phyloP scores from a whole-genome alignment of 2,329 filamentous ascomycete genomes.

The Ilyonectria destructans region DNA sequence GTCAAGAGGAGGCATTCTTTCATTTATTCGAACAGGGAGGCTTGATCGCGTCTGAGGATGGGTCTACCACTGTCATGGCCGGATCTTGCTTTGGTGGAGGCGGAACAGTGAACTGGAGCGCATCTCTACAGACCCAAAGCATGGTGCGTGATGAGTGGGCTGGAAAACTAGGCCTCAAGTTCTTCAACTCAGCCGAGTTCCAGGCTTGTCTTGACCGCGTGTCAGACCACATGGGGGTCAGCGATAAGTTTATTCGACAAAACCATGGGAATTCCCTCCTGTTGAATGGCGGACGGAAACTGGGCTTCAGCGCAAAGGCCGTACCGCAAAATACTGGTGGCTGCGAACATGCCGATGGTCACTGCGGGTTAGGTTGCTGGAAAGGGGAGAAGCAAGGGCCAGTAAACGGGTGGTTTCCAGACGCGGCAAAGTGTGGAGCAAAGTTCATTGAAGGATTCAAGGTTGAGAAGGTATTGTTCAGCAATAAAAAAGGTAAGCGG shows the following conservation, averaged over 20 bases:
- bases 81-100: conserved; percentile 84
- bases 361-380: conserved; percentile 68
- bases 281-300: conserved; percentile 78
- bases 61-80: conserved; percentile 72
- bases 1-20: conserved; percentile 18
- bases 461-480: conserved; percentile 77
- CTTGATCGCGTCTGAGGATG: conserved; percentile 55
- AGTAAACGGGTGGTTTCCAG: conserved; percentile 79
- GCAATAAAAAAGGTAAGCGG: conserved; percentile 61
- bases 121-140: conserved; percentile 73
- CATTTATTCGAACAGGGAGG: conserved; percentile 23
- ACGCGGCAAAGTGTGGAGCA: conserved; percentile 80
- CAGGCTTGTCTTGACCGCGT: conserved; percentile 82
- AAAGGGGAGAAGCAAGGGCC: conserved; percentile 82
- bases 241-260: conserved; percentile 67
- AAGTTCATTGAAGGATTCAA: conserved; percentile 83
- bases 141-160: conserved; percentile 85
- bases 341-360: conserved; percentile 76
- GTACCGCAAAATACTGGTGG: conserved; percentile 84
- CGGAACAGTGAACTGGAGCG: conserved; percentile 85
- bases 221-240: conserved; percentile 82
- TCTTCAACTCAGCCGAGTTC: conserved; percentile 80
- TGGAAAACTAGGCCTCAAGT: conserved; percentile 69
- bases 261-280: conserved; percentile 78
- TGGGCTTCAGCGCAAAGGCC: conserved; percentile 77